Evolutionary conservation across 805 yeast genomes (phyloP), one percentile per base, ranked within the genome.

Genomic region (Candida gorgasii): DNA sequence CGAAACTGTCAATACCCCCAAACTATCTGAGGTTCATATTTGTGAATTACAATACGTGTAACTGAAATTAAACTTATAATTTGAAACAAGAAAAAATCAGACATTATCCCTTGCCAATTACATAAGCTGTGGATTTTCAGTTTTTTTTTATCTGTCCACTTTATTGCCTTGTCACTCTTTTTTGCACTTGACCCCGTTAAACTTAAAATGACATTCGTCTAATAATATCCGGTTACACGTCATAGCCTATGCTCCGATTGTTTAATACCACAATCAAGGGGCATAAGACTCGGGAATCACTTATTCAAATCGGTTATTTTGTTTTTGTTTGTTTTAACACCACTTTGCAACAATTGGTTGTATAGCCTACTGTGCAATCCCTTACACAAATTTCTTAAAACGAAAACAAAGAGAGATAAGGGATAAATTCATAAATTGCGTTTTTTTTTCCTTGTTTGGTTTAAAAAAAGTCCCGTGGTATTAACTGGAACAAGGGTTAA

Each of bases 371-470:
- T 11, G 6, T 14, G 9, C 6, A 9, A 22, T 22, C n/a, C 37
- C 37, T 34, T 22, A 23, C 15, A 27, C 30, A 13, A 17, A 13
- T 24, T 9, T 20, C 8, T 20, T 9, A 11, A 24, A 24, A 7
- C 8, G 8, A 27, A 14, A 34, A 34, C 28, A 34, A 33, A 34
- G 28, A 34, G 15, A 34, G n/a, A n/a, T n/a, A 34, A 20, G 28
- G 28, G 17, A 27, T n/a, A 4, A 4, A 27, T 13, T 27, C 30
- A n/a, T 13, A 13, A 5, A 13, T 13, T 31, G 23, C 35, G 35
- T 31, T 17, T 16, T 16, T 17, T 24, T 24, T 24, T 24, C n/a
- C 28, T 24, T 24, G 28, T 24, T 24, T 24, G n/a, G n/a, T n/a
- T n/a, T n/a, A n/a, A n/a, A n/a, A n/a, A n/a, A n/a, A n/a, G n/a